Evolutionary conservation across 192 early-diverging fungal species (phyloP).

Genomic region (Podila epicladia): DNA sequence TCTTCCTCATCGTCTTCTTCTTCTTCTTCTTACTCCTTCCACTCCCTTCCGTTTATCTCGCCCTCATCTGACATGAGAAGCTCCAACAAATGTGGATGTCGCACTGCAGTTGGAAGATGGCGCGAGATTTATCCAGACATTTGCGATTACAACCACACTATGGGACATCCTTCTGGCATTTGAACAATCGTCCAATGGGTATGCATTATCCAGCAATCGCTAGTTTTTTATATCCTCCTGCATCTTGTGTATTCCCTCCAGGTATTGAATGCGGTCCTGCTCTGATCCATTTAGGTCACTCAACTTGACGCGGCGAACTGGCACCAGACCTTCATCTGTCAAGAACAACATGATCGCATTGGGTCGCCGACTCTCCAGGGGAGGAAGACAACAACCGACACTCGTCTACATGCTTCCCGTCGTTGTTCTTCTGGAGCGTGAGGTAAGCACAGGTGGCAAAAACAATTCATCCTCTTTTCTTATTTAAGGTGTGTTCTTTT

Average conservation of each 20-base stretch:
- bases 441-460: constrained; percentile 53
- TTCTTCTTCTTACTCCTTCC: too few species aligned
- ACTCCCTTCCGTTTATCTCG: too few species aligned
- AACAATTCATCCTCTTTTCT: background rate
- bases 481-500: background rate
- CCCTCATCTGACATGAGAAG: background rate
- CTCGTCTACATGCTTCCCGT: constrained; percentile 66
- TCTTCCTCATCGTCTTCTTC: background rate
- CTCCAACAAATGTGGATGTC: constrained; percentile 46
- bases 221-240: background rate
- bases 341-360: constrained; percentile 14
- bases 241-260: background rate
- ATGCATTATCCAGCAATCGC: background rate
- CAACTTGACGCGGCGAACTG: constrained; percentile 59
- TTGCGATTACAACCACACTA: constrained; percentile 61
- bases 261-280: background rate
- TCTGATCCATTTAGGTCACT: constrained; percentile 45
- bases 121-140: constrained; percentile 63
- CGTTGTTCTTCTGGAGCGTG: constrained; percentile 64
- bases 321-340: background rate
- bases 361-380: constrained; percentile 9
- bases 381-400: constrained; percentile 1
- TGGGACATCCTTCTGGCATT: constrained; percentile 70
- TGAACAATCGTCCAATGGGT: constrained; percentile 58
- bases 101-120: constrained; percentile 78